Conservation (phyloP, 371 early-diverging fungal species). For the Mucor mucedo region DNA sequence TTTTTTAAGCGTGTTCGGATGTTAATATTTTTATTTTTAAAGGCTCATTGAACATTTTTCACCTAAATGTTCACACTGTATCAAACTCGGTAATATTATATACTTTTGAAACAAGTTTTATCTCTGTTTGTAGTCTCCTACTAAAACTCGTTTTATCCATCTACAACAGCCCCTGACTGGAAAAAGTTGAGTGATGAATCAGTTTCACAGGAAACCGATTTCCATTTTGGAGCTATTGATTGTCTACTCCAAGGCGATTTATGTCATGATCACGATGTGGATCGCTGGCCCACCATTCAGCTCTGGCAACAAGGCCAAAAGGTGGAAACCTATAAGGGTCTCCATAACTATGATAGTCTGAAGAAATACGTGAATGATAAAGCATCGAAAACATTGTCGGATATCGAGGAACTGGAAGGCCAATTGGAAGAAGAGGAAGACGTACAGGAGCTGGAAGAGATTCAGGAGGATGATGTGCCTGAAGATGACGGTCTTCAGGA, state of each 20-base stretch:
- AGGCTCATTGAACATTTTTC: slow-evolving; percentile 52
- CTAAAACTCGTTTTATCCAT: too few species aligned
- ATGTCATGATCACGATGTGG: slow-evolving; percentile 65
- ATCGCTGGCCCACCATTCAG: slow-evolving; percentile 67
- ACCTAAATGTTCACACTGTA: slow-evolving; percentile 43
- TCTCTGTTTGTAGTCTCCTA: not conserved
- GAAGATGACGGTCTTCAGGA: not conserved
- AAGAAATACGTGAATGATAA: slow-evolving; percentile 33
- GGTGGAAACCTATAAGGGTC: slow-evolving; percentile 49
- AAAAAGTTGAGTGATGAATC: slow-evolving; percentile 45
- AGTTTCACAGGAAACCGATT: slow-evolving; percentile 34
- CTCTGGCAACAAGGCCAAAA: slow-evolving; percentile 67
- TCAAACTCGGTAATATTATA: slow-evolving; percentile 36
- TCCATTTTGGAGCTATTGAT: slow-evolving; percentile 80
- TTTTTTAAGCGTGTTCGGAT: not conserved
- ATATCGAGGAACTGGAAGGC: slow-evolving; percentile 6
- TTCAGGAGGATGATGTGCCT: not conserved
- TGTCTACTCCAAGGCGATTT: slow-evolving; percentile 74
- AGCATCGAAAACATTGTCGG: not conserved
- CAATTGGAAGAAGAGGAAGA: not conserved
- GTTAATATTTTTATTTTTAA: not conserved
- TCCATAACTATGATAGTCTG: slow-evolving; percentile 19
- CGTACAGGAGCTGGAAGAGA: not conserved
- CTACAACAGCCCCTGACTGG: slow-evolving; percentile 57
- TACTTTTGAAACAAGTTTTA: too few species aligned